Evolutionary conservation across 2,329 filamentous ascomycete species (phyloP), one percentile per base, ranked within the genome.

Genomic region (Phoma sp.): DNA sequence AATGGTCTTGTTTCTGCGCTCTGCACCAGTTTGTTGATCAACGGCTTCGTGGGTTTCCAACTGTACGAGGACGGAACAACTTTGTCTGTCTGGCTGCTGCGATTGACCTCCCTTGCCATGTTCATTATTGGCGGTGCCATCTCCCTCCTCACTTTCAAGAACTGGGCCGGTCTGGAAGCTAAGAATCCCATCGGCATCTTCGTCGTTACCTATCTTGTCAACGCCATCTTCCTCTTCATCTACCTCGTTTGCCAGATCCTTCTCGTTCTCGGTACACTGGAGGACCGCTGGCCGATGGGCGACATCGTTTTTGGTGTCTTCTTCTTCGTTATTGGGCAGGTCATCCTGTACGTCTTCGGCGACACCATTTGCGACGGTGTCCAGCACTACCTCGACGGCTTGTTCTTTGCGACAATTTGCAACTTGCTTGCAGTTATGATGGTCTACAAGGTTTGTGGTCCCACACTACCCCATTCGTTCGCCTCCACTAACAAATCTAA

Each of bases 381-480:
- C 32, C 87, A 91, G 76, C 95, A 99, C 76, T 99, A 98, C 73
- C 78, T 99, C 42, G 95, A 99, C 70, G 93, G 93, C 0, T 78
- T 98, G 40, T 96, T 98, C 79, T 93, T 99, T 71, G 91, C 92
- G 4, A 97, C 93, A 0, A 87, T 93, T 49, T 95, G 92, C 80
- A 99, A 99, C 72, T 78, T 99, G 37, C 81, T 99, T 36, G 92
- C 88, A 11, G 93, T 99, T 57, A 99, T 99, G 95, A 99, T 98
- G 95, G 88, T 99, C 30, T 99, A 99, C 84, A 99, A 99, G 89
- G 92, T 88, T 76, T 59, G 79, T 49, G 11, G n/a, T 15, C 15
- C 42, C 26, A 37, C 42, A 10, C 3, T 28, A 7, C 11, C 9
- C 42, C 21, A 42, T 54, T n/a, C 34, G 20, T 42, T 46, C 18